These are phyloP conservation scores for Fusarium haematococcum DNA, from an alignment of 2,329 filamentous ascomycete genomes.

Conservation along the genomic window DNA sequence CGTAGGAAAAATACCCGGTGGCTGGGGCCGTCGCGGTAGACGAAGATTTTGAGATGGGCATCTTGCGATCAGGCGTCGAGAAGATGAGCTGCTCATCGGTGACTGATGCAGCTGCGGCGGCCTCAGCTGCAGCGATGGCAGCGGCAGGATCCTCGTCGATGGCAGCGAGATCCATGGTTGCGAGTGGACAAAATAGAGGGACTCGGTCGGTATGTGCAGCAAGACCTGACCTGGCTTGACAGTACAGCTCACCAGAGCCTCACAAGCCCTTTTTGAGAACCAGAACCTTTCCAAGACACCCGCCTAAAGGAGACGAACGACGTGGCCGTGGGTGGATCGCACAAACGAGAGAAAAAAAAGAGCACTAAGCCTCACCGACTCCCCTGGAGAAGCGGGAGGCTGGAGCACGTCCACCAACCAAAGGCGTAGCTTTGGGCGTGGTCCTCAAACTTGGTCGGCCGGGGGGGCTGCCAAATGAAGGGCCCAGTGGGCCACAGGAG, in stretches of 20 bases:
- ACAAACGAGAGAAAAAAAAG: slow-evolving; percentile 16
- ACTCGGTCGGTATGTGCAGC: slow-evolving; percentile 18
- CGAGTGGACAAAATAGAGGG: slow-evolving; percentile 18
- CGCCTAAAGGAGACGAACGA: slow-evolving; percentile 37
- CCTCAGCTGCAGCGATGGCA: slow-evolving; percentile 40
- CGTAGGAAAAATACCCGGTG: slow-evolving; percentile 41
- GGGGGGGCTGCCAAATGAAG: slow-evolving; percentile 27
- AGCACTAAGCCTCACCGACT: slow-evolving; percentile 40
- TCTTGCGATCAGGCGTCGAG: slow-evolving; percentile 43
- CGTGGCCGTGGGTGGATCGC: slow-evolving; percentile 33
- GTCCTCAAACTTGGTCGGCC: slow-evolving; percentile 8
- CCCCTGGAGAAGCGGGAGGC: slow-evolving; percentile 28
- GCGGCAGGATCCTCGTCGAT: slow-evolving; percentile 45
- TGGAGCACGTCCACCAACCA: slow-evolving; percentile 31
- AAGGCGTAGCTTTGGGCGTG: not conserved
- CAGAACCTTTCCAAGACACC: slow-evolving; percentile 16
- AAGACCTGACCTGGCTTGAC: slow-evolving; percentile 17
- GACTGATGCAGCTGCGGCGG: slow-evolving; percentile 32
- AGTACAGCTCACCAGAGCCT: slow-evolving; percentile 38
- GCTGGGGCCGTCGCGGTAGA: slow-evolving; percentile 38
- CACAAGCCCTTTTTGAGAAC: slow-evolving; percentile 36
- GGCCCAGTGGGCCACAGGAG: slow-evolving; percentile 29
- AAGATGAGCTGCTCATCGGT: slow-evolving; percentile 41
- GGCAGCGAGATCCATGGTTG: slow-evolving; percentile 41
- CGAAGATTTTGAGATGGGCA: slow-evolving; percentile 28